Base-by-base conservation (phyloP, 2,329 filamentous ascomycete genomes). In the Talaromyces sp. region DNA sequence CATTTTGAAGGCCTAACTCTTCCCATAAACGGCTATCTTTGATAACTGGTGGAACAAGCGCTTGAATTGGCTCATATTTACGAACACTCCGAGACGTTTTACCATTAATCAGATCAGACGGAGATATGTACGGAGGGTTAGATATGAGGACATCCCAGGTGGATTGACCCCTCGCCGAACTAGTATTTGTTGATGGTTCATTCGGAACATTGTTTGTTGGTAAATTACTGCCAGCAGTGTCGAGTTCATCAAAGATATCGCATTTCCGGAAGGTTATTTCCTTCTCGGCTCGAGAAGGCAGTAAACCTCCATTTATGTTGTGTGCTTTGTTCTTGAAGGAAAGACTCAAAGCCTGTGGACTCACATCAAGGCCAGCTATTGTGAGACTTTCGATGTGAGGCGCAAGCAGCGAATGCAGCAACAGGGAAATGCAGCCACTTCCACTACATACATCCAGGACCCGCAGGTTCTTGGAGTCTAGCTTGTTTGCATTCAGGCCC, bases 61-160 rank as follows among this genome's bases (percentile, higher is more conserved):
- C 94, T 12, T 90, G 75, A 64, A 79, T 84, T 3, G 94, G 94
- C 74, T 99, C 94, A 70, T 86, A 91, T 52, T 85, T 85, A 17
- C 91, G 84, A 31, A 97, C 93, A 12, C 90, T 93, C 27, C 86
- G 83, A 1, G 82, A 79, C 1, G 88, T 92, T 19, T 84, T 83
- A 43, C 75, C 81, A 43, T 80, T 66, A 6, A 62, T 74, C 68
- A 90, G 92, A 8, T 83, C 84, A 3, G 71, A 65, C 0, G 80
- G 77, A 1, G 92, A 95, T 56, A 97, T 88, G 72, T 97, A 97
- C 0, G 94, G 94, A 17, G 94, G 94, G 69, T 99, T 99, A 1
- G 89, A 89, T 38, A 94, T 83, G 1, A 99, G 75, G 3, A 97
- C 76, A 63, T 95, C 87, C 68, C 74, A 76, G 24, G 59, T 54